Evolutionary conservation across 352 stramenopile species (phyloP).

Genomic region (Stramenopiles sp.): DNA sequence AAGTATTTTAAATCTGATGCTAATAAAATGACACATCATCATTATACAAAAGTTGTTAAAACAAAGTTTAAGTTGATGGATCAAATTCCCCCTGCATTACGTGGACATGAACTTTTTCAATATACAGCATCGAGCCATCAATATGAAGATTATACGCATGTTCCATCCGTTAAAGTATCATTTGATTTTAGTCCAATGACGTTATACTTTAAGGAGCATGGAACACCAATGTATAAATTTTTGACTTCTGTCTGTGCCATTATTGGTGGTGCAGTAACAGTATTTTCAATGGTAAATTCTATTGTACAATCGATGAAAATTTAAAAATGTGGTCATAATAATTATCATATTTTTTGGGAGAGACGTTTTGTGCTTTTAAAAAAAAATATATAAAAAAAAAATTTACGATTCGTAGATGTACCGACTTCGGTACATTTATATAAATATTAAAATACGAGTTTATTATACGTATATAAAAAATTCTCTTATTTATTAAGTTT

Average conservation of each 20-base stretch:
- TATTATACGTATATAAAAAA: no score
- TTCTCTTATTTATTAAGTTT: no score
- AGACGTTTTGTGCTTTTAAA: no score
- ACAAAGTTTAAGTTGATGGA: not conserved
- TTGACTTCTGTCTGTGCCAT: conserved; percentile 79
- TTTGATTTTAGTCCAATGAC: conserved; percentile 60
- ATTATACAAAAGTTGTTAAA: conserved; percentile 86
- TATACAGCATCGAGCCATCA: conserved; percentile 48
- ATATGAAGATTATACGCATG: conserved; percentile 41
- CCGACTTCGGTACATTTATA: no score
- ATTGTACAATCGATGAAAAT: no score
- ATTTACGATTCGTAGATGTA: no score
- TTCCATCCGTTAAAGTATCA: conserved; percentile 61
- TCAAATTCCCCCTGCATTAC: not conserved
- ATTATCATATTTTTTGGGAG: no score
- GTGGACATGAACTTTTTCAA: conserved; percentile 47
- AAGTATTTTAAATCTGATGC: conserved; percentile 54
- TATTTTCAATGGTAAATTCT: conserved; percentile 81
- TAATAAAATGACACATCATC: conserved; percentile 81
- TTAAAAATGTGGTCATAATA: no score
- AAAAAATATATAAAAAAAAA: no score
- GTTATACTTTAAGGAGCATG: conserved; percentile 76
- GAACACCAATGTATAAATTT: conserved; percentile 79
- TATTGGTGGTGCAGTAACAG: conserved; percentile 80
- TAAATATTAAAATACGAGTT: no score